Conservation (phyloP, 129 eudicot genomes). For the Chrysanthemum lavandulifolium region DNA sequence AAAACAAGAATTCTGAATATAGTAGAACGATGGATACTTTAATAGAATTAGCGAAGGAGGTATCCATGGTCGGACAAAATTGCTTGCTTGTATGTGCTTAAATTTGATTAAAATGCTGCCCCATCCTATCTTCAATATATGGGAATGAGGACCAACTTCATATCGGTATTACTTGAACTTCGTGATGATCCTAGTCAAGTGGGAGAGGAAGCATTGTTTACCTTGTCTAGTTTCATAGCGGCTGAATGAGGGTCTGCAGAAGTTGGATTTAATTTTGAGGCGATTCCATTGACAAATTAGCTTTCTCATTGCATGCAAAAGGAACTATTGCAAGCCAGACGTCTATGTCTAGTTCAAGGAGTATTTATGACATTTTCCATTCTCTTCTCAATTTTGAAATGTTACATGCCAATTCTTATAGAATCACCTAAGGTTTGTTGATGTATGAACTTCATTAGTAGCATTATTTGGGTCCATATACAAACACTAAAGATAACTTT, state of each 20-base stretch:
- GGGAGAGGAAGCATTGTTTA: slow-evolving; percentile 96
- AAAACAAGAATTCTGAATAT: slow-evolving; percentile 33
- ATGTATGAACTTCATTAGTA: neutral
- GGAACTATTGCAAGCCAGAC: slow-evolving; percentile 52
- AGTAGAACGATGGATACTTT: slow-evolving; percentile 55
- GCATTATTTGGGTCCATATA: no score
- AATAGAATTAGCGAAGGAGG: slow-evolving; percentile 65
- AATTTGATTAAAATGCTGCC: slow-evolving; percentile 53
- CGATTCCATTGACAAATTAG: slow-evolving; percentile 56
- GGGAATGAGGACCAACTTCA: slow-evolving; percentile 65
- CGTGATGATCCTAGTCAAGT: slow-evolving; percentile 89
- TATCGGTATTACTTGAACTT: slow-evolving; percentile 75
- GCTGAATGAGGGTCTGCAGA: slow-evolving; percentile 69
- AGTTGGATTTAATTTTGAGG: slow-evolving; percentile 45
- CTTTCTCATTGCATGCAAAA: slow-evolving; percentile 52
- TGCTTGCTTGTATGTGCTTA: slow-evolving; percentile 82
- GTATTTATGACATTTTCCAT: slow-evolving; percentile 61
- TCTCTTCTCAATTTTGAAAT: slow-evolving; percentile 70
- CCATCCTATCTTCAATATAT: slow-evolving; percentile 57
- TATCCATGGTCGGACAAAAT: slow-evolving; percentile 61
- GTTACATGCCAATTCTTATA: slow-evolving; percentile 66
- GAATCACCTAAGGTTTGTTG: slow-evolving; percentile 70
- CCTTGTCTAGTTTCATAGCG: slow-evolving; percentile 57
- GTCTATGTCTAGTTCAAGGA: slow-evolving; percentile 54
- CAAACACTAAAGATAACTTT: no score